These are phyloP conservation scores for Saprolegnia diclina DNA, from an alignment of 352 stramenopile genomes.

Conservation along the genomic window DNA sequence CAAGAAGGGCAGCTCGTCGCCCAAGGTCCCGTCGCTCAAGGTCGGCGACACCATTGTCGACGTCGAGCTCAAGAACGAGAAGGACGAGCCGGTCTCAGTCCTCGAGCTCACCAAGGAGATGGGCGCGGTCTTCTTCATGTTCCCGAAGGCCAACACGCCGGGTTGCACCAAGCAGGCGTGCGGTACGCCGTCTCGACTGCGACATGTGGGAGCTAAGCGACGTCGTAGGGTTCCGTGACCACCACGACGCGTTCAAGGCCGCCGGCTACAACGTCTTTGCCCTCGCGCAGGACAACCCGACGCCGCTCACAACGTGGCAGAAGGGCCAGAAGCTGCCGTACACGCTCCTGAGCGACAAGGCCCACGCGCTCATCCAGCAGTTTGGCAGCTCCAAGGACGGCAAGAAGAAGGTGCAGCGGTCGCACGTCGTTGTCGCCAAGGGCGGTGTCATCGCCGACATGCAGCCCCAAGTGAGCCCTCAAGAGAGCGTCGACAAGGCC, in stretches of 20 bases:
- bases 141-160: constrained; percentile 77
- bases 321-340: constrained; percentile 73
- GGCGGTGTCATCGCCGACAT: constrained; percentile 70
- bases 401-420: constrained; percentile 62
- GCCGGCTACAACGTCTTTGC: constrained; percentile 78
- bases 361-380: constrained; percentile 66
- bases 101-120: constrained; percentile 68
- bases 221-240: constrained; percentile 60
- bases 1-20: not conserved
- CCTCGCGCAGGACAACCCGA: constrained; percentile 61
- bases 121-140: constrained; percentile 85
- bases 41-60: constrained; percentile 40
- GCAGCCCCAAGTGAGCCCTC: constrained; percentile 59
- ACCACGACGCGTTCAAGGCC: constrained; percentile 64
- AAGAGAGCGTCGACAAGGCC: constrained; percentile 75
- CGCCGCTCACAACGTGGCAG: constrained; percentile 71
- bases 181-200: constrained; percentile 20
- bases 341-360: constrained; percentile 71
- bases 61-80: constrained; percentile 62
- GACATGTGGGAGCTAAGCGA: not conserved
- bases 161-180: constrained; percentile 80
- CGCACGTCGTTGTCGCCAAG: constrained; percentile 77
- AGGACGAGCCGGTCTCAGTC: constrained; percentile 48
- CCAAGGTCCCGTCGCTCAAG: constrained; percentile 4
- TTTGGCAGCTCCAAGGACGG: constrained; percentile 71